phyloP scores from a whole-genome alignment of 192 early-diverging fungal species.

The Backusella tuberculispora region DNA sequence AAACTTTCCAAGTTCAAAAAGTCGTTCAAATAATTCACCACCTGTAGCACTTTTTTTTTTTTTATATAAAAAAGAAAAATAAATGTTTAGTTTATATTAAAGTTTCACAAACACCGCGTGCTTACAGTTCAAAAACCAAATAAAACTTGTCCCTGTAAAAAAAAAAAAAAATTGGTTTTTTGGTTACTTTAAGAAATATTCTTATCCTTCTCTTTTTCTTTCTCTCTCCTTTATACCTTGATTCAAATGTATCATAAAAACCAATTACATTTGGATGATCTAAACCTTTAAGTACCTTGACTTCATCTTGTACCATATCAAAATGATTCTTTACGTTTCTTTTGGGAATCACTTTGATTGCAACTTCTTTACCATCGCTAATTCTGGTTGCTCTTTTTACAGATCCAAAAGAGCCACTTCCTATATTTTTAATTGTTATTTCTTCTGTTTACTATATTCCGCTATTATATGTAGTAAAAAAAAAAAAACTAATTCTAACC shows the following conservation, averaged over 20 bases:
- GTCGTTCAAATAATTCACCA: slow-evolving; percentile 88
- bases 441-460: too few species aligned
- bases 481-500: slow-evolving; percentile 38
- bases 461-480: not conserved
- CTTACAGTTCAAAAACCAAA: slow-evolving; percentile 75
- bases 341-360: slow-evolving; percentile 94
- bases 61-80: not conserved
- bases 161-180: not conserved
- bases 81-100: not conserved
- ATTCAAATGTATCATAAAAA: slow-evolving; percentile 76
- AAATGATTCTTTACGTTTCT: slow-evolving; percentile 79
- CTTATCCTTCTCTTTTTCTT: not conserved
- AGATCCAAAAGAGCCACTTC: slow-evolving; percentile 71
- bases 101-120: not conserved
- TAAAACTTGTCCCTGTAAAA: slow-evolving; percentile 71
- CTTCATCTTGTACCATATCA: slow-evolving; percentile 90
- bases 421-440: slow-evolving; percentile 9
- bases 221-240: slow-evolving; percentile 23
- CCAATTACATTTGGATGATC: slow-evolving; percentile 91
- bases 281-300: slow-evolving; percentile 81
- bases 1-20: slow-evolving; percentile 78
- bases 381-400: slow-evolving; percentile 69
- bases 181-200: not conserved
- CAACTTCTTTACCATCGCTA: slow-evolving; percentile 77
- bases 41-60: slow-evolving; percentile 59